These are phyloP conservation scores for Penicillium soppii DNA, from an alignment of 495 filamentous ascomycete genomes.

Conservation along the genomic window DNA sequence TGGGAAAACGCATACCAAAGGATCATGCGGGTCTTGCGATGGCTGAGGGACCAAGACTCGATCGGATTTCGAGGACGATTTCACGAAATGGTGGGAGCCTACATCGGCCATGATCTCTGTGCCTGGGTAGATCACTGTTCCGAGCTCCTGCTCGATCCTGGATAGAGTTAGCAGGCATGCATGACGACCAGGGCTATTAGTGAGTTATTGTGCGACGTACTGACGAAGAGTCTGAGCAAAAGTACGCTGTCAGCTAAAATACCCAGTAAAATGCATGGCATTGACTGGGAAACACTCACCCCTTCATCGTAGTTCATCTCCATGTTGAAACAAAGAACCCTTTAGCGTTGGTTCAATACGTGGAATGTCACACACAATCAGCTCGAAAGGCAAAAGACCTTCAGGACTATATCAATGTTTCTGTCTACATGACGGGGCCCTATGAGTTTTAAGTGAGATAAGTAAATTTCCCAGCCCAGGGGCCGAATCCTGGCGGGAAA, in stretches of 20 bases:
- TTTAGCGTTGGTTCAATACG: not conserved
- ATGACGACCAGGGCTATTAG: too few relatives aligned
- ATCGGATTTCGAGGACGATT: slow-evolving; percentile 37
- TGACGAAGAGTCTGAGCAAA: slow-evolving; percentile 27
- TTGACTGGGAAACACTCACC: slow-evolving; percentile 15
- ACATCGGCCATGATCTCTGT: slow-evolving; percentile 64
- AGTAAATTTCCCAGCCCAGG: too few relatives aligned
- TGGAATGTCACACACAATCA: too few relatives aligned
- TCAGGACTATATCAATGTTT: too few relatives aligned
- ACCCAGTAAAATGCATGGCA: not conserved
- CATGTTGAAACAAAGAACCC: slow-evolving; percentile 24
- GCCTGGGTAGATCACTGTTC: slow-evolving; percentile 57
- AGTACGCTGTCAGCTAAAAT: slow-evolving; percentile 6
- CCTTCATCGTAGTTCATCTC: slow-evolving; percentile 43
- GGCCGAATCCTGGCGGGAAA: slow-evolving; percentile 15
- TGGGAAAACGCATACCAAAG: slow-evolving; percentile 25
- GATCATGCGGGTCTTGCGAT: slow-evolving; percentile 46
- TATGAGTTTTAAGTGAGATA: too few relatives aligned
- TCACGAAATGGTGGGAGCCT: slow-evolving; percentile 61
- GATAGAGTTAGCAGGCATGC: slow-evolving; percentile 2
- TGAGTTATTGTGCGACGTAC: slow-evolving; percentile 6
- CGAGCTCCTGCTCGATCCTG: slow-evolving; percentile 47
- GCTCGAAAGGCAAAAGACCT: too few relatives aligned
- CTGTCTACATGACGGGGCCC: too few relatives aligned
- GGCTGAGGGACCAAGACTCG: slow-evolving; percentile 57